phyloP scores from a whole-genome alignment of 2,329 filamentous ascomycete species.

The Akanthomyces uredinophilus region DNA sequence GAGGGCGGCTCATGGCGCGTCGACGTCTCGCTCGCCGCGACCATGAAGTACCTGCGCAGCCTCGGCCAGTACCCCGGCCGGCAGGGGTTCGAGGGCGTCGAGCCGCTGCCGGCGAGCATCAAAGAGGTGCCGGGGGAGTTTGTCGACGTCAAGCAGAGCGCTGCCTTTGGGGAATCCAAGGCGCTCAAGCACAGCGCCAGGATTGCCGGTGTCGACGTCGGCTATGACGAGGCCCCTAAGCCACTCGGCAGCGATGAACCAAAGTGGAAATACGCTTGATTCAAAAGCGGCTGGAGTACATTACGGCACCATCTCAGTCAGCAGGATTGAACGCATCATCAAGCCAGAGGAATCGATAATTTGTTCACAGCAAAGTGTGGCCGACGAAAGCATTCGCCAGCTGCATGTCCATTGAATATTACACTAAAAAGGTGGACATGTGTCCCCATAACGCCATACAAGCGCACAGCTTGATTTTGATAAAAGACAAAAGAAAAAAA shows the following conservation, averaged over 20 bases:
- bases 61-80: constrained; percentile 44
- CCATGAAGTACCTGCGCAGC: constrained; percentile 51
- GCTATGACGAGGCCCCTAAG: constrained; percentile 49
- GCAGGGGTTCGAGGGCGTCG: constrained; percentile 35
- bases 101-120: neutral
- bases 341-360: neutral
- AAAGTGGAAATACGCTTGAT: constrained; percentile 27
- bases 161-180: constrained; percentile 33
- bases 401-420: constrained; percentile 3
- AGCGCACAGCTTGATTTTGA: neutral
- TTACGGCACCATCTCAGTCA: neutral
- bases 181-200: constrained; percentile 43
- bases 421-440: neutral
- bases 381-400: neutral
- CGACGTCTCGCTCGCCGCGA: constrained; percentile 49
- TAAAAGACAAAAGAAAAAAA: neutral
- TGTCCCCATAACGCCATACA: constrained; percentile 2
- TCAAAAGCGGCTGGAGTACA: neutral
- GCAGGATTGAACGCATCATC: neutral
- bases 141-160: constrained; percentile 40
- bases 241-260: constrained; percentile 42
- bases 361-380: neutral
- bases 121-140: constrained; percentile 28
- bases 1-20: constrained; percentile 38
- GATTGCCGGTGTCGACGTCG: constrained; percentile 39